Conservation (phyloP, 2,329 filamentous ascomycete genomes). For the Botrytis deweyae region DNA sequence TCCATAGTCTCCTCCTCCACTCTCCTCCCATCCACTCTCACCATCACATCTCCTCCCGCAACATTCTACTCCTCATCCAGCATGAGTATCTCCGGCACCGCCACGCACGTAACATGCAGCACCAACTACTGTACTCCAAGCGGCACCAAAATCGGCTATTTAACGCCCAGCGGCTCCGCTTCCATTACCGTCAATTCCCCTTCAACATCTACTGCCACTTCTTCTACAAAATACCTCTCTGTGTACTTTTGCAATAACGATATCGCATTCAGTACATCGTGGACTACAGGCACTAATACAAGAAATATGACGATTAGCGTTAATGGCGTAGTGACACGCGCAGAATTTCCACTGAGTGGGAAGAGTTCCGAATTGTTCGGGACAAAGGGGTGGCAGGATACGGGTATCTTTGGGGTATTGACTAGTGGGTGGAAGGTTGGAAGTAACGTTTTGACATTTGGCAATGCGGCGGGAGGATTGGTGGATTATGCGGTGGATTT, state of each 20-base stretch:
- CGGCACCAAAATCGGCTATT: slow-evolving; percentile 31
- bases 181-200: slow-evolving; percentile 23
- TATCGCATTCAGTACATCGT: slow-evolving; percentile 30
- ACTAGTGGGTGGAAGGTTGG: slow-evolving; percentile 28
- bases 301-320: slow-evolving; percentile 34
- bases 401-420: slow-evolving; percentile 32
- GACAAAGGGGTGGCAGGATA: slow-evolving; percentile 32
- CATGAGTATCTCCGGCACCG: slow-evolving; percentile 53
- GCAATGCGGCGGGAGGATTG: slow-evolving; percentile 38
- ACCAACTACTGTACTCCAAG: slow-evolving; percentile 30
- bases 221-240: slow-evolving; percentile 24
- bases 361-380: slow-evolving; percentile 33
- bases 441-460: slow-evolving; percentile 36
- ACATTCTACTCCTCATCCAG: slow-evolving; percentile 50
- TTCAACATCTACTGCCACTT: neutral
- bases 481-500: slow-evolving; percentile 41
- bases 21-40: slow-evolving; percentile 16
- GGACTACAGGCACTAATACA: slow-evolving; percentile 32
- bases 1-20: slow-evolving; percentile 25
- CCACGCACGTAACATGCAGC: slow-evolving; percentile 25
- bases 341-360: slow-evolving; percentile 33
- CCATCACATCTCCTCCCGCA: slow-evolving; percentile 23
- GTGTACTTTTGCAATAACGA: slow-evolving; percentile 36
- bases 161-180: slow-evolving; percentile 27
- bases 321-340: slow-evolving; percentile 29